Percentiles rank a stretch among this genome's conserved stretches.
These are phyloP conservation scores for Boletus sp. DNA, from an alignment of 768 basidiomycete genomes.

Conservation along the genomic window DNA sequence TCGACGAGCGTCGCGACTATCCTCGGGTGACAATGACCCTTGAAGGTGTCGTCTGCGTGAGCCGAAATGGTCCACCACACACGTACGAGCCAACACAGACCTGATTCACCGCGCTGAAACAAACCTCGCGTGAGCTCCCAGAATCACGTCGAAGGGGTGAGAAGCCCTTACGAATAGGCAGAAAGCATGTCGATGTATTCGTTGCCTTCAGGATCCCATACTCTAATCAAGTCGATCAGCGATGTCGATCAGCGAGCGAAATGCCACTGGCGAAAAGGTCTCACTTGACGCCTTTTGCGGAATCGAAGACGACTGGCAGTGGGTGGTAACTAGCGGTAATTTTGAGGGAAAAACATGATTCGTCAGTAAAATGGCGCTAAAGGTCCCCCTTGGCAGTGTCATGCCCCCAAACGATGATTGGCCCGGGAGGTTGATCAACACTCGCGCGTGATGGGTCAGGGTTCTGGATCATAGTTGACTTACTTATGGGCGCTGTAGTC, in stretches of 20 bases:
- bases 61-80: constrained; percentile 6
- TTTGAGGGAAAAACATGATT: constrained; percentile 37
- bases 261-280: constrained; percentile 41
- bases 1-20: constrained; percentile 78
- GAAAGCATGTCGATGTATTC: constrained; percentile 98
- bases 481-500: constrained; percentile 88
- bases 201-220: constrained; percentile 93
- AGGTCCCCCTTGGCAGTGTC: constrained; percentile 8
- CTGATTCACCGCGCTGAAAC: constrained; percentile 80
- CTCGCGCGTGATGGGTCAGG: too few relatives aligned
- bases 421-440: not conserved
- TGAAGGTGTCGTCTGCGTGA: constrained; percentile 16
- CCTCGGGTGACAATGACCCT: constrained; percentile 91
- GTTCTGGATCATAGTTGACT: constrained; percentile 33
- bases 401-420: constrained; percentile 13
- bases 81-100: constrained; percentile 36
- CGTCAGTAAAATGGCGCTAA: constrained; percentile 28
- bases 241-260: constrained; percentile 1
- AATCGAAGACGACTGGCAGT: constrained; percentile 90
- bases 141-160: not conserved
- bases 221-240: constrained; percentile 37
- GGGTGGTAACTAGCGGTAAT: constrained; percentile 79
- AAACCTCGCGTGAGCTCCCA: constrained; percentile 3
- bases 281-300: constrained; percentile 86
- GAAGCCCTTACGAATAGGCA: constrained; percentile 81